Percentiles rank a stretch among this genome's conserved stretches.
Evolutionary conservation across 1,139 yeast genomes (phyloP).

Genomic region (Suhomyces anneliseae): DNA sequence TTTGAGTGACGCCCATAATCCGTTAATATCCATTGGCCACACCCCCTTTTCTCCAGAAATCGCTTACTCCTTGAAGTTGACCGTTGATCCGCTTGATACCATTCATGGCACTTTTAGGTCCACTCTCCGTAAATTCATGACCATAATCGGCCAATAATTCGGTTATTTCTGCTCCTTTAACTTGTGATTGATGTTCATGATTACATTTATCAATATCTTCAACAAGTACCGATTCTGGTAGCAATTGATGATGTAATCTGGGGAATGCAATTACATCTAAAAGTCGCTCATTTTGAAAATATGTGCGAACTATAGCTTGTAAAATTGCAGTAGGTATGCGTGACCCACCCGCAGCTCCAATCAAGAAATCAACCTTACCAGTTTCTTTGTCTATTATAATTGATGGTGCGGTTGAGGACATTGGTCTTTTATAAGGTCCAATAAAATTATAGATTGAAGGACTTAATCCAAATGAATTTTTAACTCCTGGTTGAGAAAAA

Average conservation of each 20-base stretch:
- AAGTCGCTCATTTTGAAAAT: conserved; percentile 57
- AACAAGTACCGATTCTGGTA: conserved; percentile 67
- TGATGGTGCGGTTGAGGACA: conserved; percentile 81
- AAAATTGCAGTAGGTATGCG: conserved; percentile 82
- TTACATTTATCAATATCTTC: conserved; percentile 48
- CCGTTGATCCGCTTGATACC: conserved; percentile 29
- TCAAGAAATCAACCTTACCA: conserved; percentile 57
- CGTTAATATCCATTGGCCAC: conserved; percentile 35
- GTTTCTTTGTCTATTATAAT: conserved; percentile 54
- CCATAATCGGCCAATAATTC: conserved; percentile 22
- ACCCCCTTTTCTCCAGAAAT: conserved; percentile 47
- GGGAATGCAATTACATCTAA: conserved; percentile 75
- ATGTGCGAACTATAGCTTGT: conserved; percentile 71
- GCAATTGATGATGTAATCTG: conserved; percentile 82
- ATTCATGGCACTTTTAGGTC: conserved; percentile 46
- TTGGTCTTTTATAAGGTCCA: conserved; percentile 74
- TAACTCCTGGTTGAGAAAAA: conserved; percentile 69
- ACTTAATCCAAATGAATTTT: conserved; percentile 75
- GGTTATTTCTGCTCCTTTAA: conserved; percentile 9
- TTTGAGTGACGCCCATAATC: not conserved
- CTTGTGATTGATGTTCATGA: conserved; percentile 23
- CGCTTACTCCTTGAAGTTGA: conserved; percentile 39
- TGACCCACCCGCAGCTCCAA: conserved; percentile 96
- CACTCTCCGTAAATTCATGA: conserved; percentile 34
- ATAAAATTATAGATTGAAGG: conserved; percentile 82